Conservation (phyloP, 345 rosid genomes). For the Rhodamnia argentea region DNA sequence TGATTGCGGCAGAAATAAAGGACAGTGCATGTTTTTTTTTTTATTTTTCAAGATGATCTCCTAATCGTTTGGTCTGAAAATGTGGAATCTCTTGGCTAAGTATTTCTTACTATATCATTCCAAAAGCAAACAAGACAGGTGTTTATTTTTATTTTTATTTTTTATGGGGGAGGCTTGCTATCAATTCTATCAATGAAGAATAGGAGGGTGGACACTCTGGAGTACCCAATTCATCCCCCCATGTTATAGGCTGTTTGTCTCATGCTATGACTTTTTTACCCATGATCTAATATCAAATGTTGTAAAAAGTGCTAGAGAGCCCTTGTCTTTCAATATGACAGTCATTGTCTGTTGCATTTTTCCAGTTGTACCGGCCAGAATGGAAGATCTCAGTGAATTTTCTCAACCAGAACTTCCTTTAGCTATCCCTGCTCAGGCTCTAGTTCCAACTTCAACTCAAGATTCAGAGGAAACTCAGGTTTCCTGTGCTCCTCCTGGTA, state of each 20-base stretch:
- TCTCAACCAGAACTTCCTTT: neutral
- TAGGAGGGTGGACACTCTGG: neutral
- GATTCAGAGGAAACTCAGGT: neutral
- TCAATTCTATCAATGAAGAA: neutral
- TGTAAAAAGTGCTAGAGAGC: neutral
- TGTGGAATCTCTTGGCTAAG: neutral
- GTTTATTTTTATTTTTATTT: neutral
- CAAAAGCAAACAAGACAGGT: neutral
- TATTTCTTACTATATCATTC: neutral
- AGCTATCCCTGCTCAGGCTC: neutral
- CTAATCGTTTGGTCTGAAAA: neutral
- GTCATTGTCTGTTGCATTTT: neutral
- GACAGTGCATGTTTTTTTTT: neutral
- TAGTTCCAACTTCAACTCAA: neutral
- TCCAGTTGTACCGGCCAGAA: neutral
- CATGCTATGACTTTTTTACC: neutral
- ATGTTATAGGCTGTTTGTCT: neutral
- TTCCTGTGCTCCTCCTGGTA: neutral
- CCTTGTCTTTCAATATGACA: neutral
- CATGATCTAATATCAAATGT: neutral
- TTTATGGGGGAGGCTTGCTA: neutral
- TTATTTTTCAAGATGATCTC: neutral
- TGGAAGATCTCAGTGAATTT: neutral
- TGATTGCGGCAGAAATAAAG: neutral
- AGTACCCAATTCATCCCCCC: neutral